Percentiles rank a stretch among this genome's conserved stretches.
Conservation (phyloP, 495 filamentous ascomycete genomes). For the Pseudevernia furfuracea region DNA sequence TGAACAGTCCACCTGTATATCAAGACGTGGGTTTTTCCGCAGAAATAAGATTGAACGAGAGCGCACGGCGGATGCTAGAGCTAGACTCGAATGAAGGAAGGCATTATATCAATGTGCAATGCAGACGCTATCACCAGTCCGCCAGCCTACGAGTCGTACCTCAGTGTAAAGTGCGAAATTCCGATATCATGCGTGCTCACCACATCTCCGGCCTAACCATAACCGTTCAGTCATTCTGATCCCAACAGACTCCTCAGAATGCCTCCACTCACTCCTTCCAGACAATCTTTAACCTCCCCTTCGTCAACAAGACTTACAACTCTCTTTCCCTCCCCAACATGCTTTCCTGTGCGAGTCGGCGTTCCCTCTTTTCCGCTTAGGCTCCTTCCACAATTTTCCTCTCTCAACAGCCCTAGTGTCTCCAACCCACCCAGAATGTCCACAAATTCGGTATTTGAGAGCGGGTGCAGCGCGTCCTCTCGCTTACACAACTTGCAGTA, state of each 20-base stretch:
- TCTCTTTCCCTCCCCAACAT: conserved; percentile 54
- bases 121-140: too few relatives aligned
- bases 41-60: neutral
- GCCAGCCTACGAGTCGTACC: too few relatives aligned
- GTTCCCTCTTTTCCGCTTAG: conserved; percentile 44
- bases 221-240: conserved; percentile 27
- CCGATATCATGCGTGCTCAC: too few relatives aligned
- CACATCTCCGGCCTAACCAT: neutral
- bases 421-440: conserved; percentile 89
- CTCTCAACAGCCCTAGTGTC: conserved; percentile 70
- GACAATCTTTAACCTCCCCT: conserved; percentile 62
- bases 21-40: neutral
- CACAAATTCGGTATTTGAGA: conserved; percentile 83
- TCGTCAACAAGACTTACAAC: conserved; percentile 71
- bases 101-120: neutral
- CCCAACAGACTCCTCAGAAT: conserved; percentile 42
- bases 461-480: conserved; percentile 75
- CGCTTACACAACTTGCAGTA: conserved; percentile 74
- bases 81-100: neutral
- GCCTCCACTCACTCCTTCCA: conserved; percentile 57
- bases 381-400: conserved; percentile 64
- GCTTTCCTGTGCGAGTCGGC: conserved; percentile 35
- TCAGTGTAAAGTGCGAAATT: too few relatives aligned
- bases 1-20: neutral
- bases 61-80: neutral